Percentiles rank a stretch among this genome's conserved stretches.
phyloP scores from a whole-genome alignment of 106 monocot genomes.

The Narthecium ossifragum region DNA sequence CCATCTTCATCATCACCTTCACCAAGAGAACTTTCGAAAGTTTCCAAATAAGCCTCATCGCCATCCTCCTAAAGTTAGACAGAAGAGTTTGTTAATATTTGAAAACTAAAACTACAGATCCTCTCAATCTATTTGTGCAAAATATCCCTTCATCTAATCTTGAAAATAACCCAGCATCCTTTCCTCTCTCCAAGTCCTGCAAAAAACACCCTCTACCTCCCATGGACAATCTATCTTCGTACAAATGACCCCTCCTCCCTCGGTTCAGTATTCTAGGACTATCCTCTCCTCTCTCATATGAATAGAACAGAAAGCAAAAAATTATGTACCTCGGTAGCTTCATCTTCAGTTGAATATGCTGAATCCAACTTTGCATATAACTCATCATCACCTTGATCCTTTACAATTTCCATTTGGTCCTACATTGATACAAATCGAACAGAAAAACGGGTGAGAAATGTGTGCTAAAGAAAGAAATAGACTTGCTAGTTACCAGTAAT shows the following conservation, averaged over 20 bases:
- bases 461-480: not conserved
- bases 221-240: too few relatives aligned
- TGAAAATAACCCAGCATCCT: too few relatives aligned
- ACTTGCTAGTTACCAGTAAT: not conserved
- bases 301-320: not conserved
- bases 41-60: conserved; percentile 51
- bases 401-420: conserved; percentile 62
- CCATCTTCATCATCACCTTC: not conserved
- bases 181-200: too few relatives aligned
- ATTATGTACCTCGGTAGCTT: conserved; percentile 61
- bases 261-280: not conserved
- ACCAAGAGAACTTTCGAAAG: conserved; percentile 10
- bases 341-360: conserved; percentile 62
- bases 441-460: not conserved
- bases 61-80: conserved; percentile 42
- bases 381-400: conserved; percentile 65
- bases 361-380: conserved; percentile 72
- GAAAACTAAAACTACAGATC: not conserved
- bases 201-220: too few relatives aligned
- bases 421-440: conserved; percentile 13
- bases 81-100: not conserved
- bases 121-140: too few relatives aligned
- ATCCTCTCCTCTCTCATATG: not conserved
- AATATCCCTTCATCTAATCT: too few relatives aligned
- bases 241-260: too few relatives aligned